These are phyloP conservation scores for Talaromyces adpressus DNA, from an alignment of 495 filamentous ascomycete species.

Conservation along the genomic window DNA sequence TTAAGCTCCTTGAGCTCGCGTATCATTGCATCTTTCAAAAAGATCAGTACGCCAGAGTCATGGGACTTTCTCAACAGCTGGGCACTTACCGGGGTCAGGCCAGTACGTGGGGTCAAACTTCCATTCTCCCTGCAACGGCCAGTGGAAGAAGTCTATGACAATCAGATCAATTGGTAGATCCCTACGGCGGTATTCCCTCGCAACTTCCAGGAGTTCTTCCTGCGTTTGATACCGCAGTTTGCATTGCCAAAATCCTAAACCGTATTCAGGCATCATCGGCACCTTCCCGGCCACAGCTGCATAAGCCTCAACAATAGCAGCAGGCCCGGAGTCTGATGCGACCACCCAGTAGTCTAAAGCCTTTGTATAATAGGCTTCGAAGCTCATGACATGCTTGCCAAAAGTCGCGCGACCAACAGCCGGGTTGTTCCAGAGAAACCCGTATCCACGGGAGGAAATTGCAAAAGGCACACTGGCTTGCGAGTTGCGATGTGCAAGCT, in stretches of 20 bases:
- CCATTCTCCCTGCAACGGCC: conserved; percentile 30
- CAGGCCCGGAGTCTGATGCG: conserved; percentile 32
- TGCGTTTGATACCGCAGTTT: conserved; percentile 30
- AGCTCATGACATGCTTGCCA: conserved; percentile 49
- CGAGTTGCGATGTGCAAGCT: conserved; percentile 53
- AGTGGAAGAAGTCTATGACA: conserved; percentile 28
- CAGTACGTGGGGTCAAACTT: conserved; percentile 20
- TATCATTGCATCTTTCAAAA: not conserved
- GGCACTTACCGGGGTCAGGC: conserved; percentile 11
- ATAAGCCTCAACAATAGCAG: conserved; percentile 22
- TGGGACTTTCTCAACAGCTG: conserved; percentile 6
- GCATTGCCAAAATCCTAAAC: conserved; percentile 25
- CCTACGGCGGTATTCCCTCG: conserved; percentile 15
- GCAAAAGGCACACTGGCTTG: conserved; percentile 52
- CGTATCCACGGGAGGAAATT: conserved; percentile 47
- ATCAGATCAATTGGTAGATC: conserved; percentile 23
- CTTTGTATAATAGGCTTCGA: conserved; percentile 46
- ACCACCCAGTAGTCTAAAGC: conserved; percentile 53
- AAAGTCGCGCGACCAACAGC: conserved; percentile 47
- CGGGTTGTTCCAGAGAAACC: conserved; percentile 56
- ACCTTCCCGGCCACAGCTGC: conserved; percentile 41
- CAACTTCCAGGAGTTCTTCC: conserved; percentile 18
- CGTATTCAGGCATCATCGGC: conserved; percentile 39
- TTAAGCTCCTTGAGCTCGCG: conserved; percentile 20
- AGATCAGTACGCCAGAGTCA: not conserved